Conservation (phyloP, 176 grass and related monocot species). For the Rhipidocladum racemiflorum region DNA sequence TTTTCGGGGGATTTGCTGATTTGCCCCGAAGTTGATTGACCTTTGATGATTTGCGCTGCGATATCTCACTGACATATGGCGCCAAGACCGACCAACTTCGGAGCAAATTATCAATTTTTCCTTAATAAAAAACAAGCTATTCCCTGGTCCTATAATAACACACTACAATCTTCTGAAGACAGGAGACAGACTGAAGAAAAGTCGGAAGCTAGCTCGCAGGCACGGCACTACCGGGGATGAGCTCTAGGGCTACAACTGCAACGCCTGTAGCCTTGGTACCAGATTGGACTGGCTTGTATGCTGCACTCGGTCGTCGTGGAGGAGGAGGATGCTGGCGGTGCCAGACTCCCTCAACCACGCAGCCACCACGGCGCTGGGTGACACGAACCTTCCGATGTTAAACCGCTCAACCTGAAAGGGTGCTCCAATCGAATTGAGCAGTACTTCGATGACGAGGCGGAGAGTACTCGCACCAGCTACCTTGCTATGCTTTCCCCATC, state of each 20-base stretch:
- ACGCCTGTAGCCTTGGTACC: slow-evolving; percentile 57
- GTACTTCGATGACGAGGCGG: slow-evolving; percentile 50
- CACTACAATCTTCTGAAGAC: slow-evolving; percentile 41
- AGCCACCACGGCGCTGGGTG: slow-evolving; percentile 69
- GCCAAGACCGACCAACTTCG: too few relatives aligned
- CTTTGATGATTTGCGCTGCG: too few relatives aligned
- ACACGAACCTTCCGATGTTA: slow-evolving; percentile 85
- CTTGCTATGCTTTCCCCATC: slow-evolving; percentile 99
- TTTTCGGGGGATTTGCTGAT: too few relatives aligned
- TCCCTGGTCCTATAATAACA: slow-evolving; percentile 36
- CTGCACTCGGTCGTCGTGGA: slow-evolving; percentile 46
- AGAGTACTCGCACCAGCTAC: slow-evolving; percentile 80
- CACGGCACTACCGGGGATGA: neutral
- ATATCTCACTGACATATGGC: too few relatives aligned
- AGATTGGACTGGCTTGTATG: slow-evolving; percentile 33
- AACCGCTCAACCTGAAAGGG: slow-evolving; percentile 85
- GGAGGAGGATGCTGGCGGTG: slow-evolving; percentile 73
- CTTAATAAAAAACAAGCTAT: slow-evolving; percentile 24
- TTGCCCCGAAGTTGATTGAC: too few relatives aligned
- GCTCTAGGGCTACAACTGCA: slow-evolving; percentile 63
- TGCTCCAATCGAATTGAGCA: slow-evolving; percentile 79
- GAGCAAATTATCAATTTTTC: too few relatives aligned
- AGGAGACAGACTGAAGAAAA: slow-evolving; percentile 14
- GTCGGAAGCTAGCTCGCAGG: slow-evolving; percentile 15
- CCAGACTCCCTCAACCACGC: slow-evolving; percentile 74